Base-by-base conservation (phyloP, 441 rosid species). In the Erysimum cheiri region DNA sequence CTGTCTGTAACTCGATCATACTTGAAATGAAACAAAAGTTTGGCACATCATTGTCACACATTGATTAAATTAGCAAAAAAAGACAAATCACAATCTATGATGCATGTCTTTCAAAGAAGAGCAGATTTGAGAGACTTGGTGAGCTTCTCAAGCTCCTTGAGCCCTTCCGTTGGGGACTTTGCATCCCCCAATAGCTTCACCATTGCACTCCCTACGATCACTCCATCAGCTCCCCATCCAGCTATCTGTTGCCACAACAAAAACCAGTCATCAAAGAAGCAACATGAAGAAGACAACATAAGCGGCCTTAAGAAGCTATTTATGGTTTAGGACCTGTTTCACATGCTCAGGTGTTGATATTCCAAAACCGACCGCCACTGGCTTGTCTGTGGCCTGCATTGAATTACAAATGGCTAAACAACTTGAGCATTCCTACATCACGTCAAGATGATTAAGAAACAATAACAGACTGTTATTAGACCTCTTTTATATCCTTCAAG, bases 281-380 rank as follows among this genome's bases (percentile, higher is more conserved):
- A 49, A 26, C 6, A n/a, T 22, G 24, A 24, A 1, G 35, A 29
- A 32, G 32, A 24, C 39, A 57, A 6, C 36, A 57, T 15, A 6
- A 36, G 26, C 70, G 33, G 19, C 22, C 4, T 62, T n/a, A 3
- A 6, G 47, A 29, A 44, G 36, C 36, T 40, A 53, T 35, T 4
- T 26, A 19, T 50, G 40, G 48, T 58, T 46, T 60, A 28, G 37
- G 15, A 89, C 98, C 90, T 78, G 91, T 80, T 87, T 82, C 79
- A 87, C 98, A 75, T 94, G 99, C 78, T 92, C 97, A 2, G 97
- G 98, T 58, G 79, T 85, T 10, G 99, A 95, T 78, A 92, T 89
- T 39, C 99, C 99, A 79, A 95, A 95, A 57, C 99, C 98, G 0
- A 95, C 97, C 0, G 93, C 97, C 5, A 95, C 92, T 8, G 98